Conservation (phyloP, 2,329 filamentous ascomycete genomes). For the Bipolaris zeicola region DNA sequence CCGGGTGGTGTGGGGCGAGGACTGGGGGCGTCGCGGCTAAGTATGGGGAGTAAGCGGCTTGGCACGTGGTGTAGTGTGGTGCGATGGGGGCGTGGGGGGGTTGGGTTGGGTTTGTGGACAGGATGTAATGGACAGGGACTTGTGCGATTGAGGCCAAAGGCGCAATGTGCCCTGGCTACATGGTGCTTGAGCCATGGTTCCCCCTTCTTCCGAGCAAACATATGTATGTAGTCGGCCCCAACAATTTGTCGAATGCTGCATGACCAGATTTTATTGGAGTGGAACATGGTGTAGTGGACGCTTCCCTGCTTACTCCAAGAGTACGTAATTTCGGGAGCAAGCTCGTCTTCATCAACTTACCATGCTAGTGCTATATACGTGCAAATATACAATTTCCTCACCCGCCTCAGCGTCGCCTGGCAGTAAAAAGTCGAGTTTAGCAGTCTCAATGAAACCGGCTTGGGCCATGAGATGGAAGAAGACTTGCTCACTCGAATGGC, state of each 20-base stretch:
- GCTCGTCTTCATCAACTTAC: not conserved
- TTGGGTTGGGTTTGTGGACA: too few relatives aligned
- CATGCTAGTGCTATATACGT: conserved; percentile 21
- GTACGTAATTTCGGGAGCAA: not conserved
- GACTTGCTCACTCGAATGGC: conserved; percentile 68
- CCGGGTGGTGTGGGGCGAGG: not conserved
- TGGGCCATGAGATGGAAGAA: conserved; percentile 64
- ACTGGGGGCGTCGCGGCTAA: not conserved
- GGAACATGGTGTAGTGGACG: not conserved
- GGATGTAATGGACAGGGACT: too few relatives aligned
- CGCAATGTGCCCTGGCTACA: too few relatives aligned
- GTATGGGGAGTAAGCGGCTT: not conserved
- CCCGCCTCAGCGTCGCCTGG: conserved; percentile 35
- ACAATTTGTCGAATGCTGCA: not conserved
- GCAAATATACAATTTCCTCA: conserved; percentile 35
- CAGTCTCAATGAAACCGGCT: conserved; percentile 33
- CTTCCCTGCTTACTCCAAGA: not conserved
- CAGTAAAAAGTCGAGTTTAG: conserved; percentile 22
- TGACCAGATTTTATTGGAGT: not conserved
- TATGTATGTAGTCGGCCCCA: too few relatives aligned
- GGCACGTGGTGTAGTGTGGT: not conserved
- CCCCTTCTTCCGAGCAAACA: too few relatives aligned
- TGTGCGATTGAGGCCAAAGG: too few relatives aligned
- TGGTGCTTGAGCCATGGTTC: too few relatives aligned
- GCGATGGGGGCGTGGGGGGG: not conserved